Base-by-base conservation (phyloP, 352 stramenopile species). In the Elongisporangium senticosum region DNA sequence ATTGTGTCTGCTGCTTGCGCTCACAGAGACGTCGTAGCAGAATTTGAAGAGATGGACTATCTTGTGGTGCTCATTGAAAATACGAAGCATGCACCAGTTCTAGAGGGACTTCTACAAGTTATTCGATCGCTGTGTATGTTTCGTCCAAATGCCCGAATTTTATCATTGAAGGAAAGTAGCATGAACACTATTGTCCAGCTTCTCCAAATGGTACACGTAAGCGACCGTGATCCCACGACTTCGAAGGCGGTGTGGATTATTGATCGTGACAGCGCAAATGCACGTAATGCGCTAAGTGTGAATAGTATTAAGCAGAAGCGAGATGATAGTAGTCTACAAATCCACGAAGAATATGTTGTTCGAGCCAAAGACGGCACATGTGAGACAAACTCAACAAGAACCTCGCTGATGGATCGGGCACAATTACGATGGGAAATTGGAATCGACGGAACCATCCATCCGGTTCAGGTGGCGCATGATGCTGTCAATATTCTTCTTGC, bases 361-460 rank as follows among this genome's bases (percentile, higher is more conserved):
- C 62, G 74, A 2, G 56, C 65, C 39, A 61, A 73, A 24, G 77
- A 85, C 28, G 60, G 61, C 24, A 59, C 75, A 4, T 78, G 71
- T 14, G 59, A 82, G 53, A 40, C 70, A 4, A 51, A 61, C 1
- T 43, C 58, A 10, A 51, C 49, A 15, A 75, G 72, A n/a, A 59
- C 20, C 19, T 79, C 65, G 20, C 33, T 90, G 43, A 76, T 88
- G 63, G 71, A 89, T n/a, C 85, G 84, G 7, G 59, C 76, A 22
- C 86, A 95, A 59, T 64, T 95, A 15, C 81, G 84, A 5, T 95
- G 86, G 86, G 79, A 95, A 65, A 56, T 93, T 10, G 77, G 63
- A 0, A 80, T 93, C 56, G 65, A 75, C 13, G 77, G 81, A 6
- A 55, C 51, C 10, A 53, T 92, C 3, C 57, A 77, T 22, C 59